These are phyloP conservation scores for Solanum ahanhuiri DNA, from an alignment of 257 asterid species.

Conservation along the genomic window DNA sequence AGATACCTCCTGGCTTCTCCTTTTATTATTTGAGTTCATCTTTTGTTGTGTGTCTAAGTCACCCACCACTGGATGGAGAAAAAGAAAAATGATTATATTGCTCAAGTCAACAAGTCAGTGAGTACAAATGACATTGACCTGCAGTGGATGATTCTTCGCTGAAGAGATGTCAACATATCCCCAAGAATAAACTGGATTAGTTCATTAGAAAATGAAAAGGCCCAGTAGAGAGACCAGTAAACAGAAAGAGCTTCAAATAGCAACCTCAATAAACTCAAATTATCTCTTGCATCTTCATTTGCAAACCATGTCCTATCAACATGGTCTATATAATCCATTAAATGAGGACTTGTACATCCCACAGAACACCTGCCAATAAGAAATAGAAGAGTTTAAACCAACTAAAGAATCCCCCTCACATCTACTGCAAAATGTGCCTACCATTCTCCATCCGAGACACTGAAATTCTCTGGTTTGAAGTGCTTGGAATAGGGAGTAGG, in stretches of 20 bases:
- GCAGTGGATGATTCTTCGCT: conserved; percentile 1
- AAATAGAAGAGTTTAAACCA: not conserved
- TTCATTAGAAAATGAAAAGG: not conserved
- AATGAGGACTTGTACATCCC: not conserved
- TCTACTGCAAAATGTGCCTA: not conserved
- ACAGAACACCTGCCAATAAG: not conserved
- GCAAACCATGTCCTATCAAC: not conserved
- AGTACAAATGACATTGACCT: not conserved
- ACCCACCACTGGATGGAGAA: conserved; percentile 1
- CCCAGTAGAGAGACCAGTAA: not conserved
- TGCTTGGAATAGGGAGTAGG: not conserved
- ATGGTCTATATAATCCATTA: not conserved
- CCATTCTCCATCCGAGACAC: not conserved
- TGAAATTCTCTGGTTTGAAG: not conserved
- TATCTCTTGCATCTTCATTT: not conserved
- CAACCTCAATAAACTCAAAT: not conserved
- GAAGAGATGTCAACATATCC: not conserved
- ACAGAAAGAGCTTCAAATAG: not conserved
- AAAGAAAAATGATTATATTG: not conserved
- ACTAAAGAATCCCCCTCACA: not conserved
- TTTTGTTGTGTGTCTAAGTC: not conserved
- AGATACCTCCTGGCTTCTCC: not conserved
- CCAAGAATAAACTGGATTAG: not conserved
- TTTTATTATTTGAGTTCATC: not conserved
- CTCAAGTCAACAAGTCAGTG: not conserved